Evolutionary conservation across 441 rosid species (phyloP), one percentile per base, ranked within the genome.

Genomic region (Viola pubescens): DNA sequence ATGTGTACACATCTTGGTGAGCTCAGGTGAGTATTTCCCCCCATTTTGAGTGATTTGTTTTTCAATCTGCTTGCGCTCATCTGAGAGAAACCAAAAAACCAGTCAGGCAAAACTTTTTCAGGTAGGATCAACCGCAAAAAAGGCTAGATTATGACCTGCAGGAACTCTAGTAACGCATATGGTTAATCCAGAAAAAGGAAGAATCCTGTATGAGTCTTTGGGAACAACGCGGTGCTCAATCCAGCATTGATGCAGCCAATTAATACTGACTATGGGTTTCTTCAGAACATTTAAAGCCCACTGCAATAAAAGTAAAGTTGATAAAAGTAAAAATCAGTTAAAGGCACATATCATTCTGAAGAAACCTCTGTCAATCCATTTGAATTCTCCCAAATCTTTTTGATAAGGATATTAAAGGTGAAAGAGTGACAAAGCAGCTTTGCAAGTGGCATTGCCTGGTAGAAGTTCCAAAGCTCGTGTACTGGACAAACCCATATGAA

Each of bases 141-240:
- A 61, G 60, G 37, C 70, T 47, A 62, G 43, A 61, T 49, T 44
- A 68, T 70, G 70, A 90, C 98, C 98, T 87, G 90, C 79, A 52
- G 80, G 77, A 69, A 87, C 72, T 79, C 81, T 75, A 39, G 99
- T 84, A 63, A 94, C 96, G 58, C 84, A 81, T 58, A 94, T 86
- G 53, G 75, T 78, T 74, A 94, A 75, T 69, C 99, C 99, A 64
- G 78, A 75, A 75, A 94, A 94, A 34, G 99, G 94, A 74, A 80
- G 98, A 83, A 91, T 85, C 78, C 80, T 82, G 75, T 75, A 84
- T 12, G 86, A 67, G 66, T 88, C 98, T 68, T 82, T 96, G 63
- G 99, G 89, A 72, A 94, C 98, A 73, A 91, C 82, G 56, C 96
- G 99, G 58, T 94, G 99, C 79, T 94, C 99, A 64, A 48, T 82